A percentile compares a stretch with the other conserved stretches of the same genome.
Evolutionary conservation across 1,284 basidiomycete genomes (phyloP).

Genomic region (Moesziomyces parantarcticus): DNA sequence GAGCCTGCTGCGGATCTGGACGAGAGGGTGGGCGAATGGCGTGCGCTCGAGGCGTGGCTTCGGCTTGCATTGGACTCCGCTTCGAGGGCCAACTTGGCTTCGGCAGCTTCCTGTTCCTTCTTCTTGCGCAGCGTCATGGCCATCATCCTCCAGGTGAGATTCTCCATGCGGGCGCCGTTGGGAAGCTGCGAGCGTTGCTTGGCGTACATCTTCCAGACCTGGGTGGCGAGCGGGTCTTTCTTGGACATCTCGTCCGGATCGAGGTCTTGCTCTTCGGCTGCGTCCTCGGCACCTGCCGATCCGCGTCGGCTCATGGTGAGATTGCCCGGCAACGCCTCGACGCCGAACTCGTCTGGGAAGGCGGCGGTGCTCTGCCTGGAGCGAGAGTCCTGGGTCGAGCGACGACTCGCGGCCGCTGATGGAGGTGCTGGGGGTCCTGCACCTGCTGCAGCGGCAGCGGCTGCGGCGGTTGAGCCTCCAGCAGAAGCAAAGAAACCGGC

Average conservation of each 20-base stretch:
- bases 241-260: constrained; percentile 68
- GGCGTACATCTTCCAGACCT: constrained; percentile 97
- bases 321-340: constrained; percentile 16
- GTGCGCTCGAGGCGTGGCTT: constrained; percentile 39
- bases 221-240: constrained; percentile 89
- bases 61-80: constrained; percentile 26
- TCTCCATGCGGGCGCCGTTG: constrained; percentile 95
- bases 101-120: constrained; percentile 68
- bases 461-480: constrained; percentile 1
- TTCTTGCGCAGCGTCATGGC: constrained; percentile 89
- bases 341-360: constrained; percentile 20
- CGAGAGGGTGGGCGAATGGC: constrained; percentile 37
- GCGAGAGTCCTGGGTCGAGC: constrained; percentile 14
- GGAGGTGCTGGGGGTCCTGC: not conserved
- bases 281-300: constrained; percentile 51
- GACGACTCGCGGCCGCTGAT: constrained; percentile 8
- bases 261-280: constrained; percentile 38
- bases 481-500: constrained; percentile 26
- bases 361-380: constrained; percentile 35
- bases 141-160: constrained; percentile 98
- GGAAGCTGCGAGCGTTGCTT: constrained; percentile 86
- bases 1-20: constrained; percentile 29
- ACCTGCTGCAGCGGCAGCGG: constrained; percentile 5
- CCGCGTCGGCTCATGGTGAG: constrained; percentile 49
- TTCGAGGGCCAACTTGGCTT: constrained; percentile 35